Percentiles rank a stretch among this genome's conserved stretches.
Conservation (phyloP, 306 rosid genomes). For the Castanea mollissima region DNA sequence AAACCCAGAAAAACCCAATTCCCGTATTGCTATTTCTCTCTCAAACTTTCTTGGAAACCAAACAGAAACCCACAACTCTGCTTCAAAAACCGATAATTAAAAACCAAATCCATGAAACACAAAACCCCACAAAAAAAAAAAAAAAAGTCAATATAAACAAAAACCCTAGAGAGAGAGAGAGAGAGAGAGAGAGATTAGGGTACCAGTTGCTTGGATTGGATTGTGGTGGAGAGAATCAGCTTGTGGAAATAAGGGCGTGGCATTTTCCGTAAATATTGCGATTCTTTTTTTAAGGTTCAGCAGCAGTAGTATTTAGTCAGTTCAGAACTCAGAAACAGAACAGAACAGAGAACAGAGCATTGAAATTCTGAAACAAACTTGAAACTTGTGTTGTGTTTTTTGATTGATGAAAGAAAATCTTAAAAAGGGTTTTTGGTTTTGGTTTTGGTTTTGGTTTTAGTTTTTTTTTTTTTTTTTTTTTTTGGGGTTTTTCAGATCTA, state of each 20-base stretch:
- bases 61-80: neutral
- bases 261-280: constrained; percentile 41
- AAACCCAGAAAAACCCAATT: constrained; percentile 6
- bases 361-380: too few relatives aligned
- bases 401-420: too few relatives aligned
- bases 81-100: neutral
- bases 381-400: too few relatives aligned
- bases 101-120: neutral
- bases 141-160: neutral
- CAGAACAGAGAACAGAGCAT: constrained; percentile 24
- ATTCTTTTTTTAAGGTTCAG: neutral
- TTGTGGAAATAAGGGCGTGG: constrained; percentile 74
- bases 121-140: neutral
- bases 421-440: too few relatives aligned
- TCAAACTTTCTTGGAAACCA: constrained; percentile 24
- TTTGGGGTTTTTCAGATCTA: too few relatives aligned
- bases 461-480: too few relatives aligned
- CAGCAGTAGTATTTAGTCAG: too few relatives aligned
- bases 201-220: constrained; percentile 81
- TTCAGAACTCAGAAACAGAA: neutral
- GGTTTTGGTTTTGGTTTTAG: too few relatives aligned
- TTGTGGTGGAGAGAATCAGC: constrained; percentile 68
- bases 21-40: constrained; percentile 6
- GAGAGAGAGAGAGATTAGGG: constrained; percentile 22
- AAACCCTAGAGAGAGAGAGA: neutral